Conservation (phyloP, 192 early-diverging fungal species). For the Spinellus fusiger region DNA sequence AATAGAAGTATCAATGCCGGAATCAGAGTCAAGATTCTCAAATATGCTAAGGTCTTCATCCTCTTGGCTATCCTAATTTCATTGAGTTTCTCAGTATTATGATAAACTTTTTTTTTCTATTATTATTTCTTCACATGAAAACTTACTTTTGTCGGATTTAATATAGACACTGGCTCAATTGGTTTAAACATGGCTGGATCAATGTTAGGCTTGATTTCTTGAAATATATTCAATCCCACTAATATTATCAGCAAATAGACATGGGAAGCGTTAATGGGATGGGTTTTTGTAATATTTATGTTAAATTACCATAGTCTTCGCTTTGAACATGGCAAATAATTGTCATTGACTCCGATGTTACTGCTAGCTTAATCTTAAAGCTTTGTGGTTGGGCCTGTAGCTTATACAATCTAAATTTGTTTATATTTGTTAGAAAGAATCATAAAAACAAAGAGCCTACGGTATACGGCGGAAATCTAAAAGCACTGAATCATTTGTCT, state of each 20-base stretch:
- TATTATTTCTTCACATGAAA: no score
- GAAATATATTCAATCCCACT: conserved; percentile 23
- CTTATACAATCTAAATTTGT: conserved; percentile 13
- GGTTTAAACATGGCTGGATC: conserved; percentile 10
- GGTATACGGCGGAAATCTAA: conserved; percentile 26
- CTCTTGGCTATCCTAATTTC: no score
- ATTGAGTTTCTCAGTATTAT: no score
- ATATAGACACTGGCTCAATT: neutral
- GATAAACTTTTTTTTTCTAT: no score
- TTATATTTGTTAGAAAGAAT: neutral
- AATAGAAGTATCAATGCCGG: no score
- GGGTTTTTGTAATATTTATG: neutral
- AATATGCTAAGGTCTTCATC: no score
- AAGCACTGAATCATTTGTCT: conserved; percentile 9
- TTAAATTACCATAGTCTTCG: conserved; percentile 25
- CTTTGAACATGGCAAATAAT: conserved; percentile 20
- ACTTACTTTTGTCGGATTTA: no score
- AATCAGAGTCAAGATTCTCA: no score
- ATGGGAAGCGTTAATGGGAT: neutral
- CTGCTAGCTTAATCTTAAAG: conserved; percentile 13
- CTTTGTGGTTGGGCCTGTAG: conserved; percentile 2
- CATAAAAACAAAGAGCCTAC: conserved; percentile 14
- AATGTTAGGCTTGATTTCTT: conserved; percentile 8
- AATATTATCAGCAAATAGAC: neutral
- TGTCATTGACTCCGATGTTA: neutral